Percentiles rank a stretch among this genome's conserved stretches.
Conservation (phyloP, 73 alveolate genomes). For the Paramecium octaurelia region DNA sequence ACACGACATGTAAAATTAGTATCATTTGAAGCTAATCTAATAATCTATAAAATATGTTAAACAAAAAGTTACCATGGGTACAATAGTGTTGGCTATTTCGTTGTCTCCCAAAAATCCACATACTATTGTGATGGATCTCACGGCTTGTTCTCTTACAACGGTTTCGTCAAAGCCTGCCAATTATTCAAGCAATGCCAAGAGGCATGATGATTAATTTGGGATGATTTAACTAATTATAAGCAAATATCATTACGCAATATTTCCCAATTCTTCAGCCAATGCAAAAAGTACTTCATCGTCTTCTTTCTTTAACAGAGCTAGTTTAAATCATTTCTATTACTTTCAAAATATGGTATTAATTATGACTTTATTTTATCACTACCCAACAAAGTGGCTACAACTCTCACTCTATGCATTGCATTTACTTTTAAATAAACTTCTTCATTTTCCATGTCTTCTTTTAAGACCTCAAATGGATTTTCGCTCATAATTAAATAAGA, state of each 20-base stretch:
- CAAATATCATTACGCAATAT: slow-evolving; percentile 49
- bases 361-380: slow-evolving; percentile 77
- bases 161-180: slow-evolving; percentile 83
- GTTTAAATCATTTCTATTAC: slow-evolving; percentile 52
- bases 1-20: slow-evolving; percentile 94
- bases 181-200: slow-evolving; percentile 67
- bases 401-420: slow-evolving; percentile 93
- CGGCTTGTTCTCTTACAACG: slow-evolving; percentile 85
- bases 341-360: slow-evolving; percentile 81
- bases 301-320: slow-evolving; percentile 72
- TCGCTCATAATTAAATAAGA: slow-evolving; percentile 37
- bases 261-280: slow-evolving; percentile 93
- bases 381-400: slow-evolving; percentile 84
- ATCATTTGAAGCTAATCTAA: slow-evolving; percentile 87
- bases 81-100: slow-evolving; percentile 75
- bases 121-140: slow-evolving; percentile 74
- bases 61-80: slow-evolving; percentile 66
- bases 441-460: slow-evolving; percentile 95
- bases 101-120: slow-evolving; percentile 72
- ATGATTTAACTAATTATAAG: slow-evolving; percentile 52
- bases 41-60: slow-evolving; percentile 41
- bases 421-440: slow-evolving; percentile 94
- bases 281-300: slow-evolving; percentile 97
- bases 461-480: slow-evolving; percentile 86
- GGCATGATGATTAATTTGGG: slow-evolving; percentile 43